phyloP scores from a whole-genome alignment of 2,329 filamentous ascomycete genomes.

The Lasiodiplodia citricola region DNA sequence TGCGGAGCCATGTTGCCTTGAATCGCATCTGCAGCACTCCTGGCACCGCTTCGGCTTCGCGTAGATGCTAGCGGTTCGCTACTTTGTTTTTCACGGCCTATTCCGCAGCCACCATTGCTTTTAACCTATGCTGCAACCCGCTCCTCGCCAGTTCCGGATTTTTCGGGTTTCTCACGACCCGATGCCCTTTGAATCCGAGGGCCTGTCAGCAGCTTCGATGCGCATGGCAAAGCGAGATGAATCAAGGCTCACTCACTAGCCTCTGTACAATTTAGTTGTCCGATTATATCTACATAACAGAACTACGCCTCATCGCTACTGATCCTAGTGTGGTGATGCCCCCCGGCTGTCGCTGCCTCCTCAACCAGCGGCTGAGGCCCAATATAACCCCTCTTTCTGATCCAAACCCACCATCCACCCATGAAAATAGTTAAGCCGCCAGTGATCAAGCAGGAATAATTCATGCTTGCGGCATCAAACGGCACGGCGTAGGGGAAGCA shows the following conservation, averaged over 20 bases:
- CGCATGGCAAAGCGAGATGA: background rate
- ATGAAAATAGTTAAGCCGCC: constrained; percentile 59
- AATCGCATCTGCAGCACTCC: background rate
- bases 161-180: background rate
- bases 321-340: background rate
- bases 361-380: constrained; percentile 15
- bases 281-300: background rate
- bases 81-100: background rate
- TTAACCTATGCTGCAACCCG: too few relatives aligned
- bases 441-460: constrained; percentile 59
- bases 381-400: constrained; percentile 15
- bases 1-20: background rate
- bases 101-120: background rate
- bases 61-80: background rate
- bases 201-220: background rate
- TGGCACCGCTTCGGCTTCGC: background rate
- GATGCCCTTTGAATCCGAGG: background rate
- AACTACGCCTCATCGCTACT: background rate
- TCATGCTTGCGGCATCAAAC: constrained; percentile 56
- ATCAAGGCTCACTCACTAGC: too few relatives aligned
- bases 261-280: too few relatives aligned
- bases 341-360: background rate
- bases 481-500: constrained; percentile 60
- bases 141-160: background rate
- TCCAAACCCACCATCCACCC: constrained; percentile 48